Evolutionary conservation across 495 filamentous ascomycete genomes (phyloP), one percentile per base, ranked within the genome.

Genomic region (Talaromyces wortmannii): DNA sequence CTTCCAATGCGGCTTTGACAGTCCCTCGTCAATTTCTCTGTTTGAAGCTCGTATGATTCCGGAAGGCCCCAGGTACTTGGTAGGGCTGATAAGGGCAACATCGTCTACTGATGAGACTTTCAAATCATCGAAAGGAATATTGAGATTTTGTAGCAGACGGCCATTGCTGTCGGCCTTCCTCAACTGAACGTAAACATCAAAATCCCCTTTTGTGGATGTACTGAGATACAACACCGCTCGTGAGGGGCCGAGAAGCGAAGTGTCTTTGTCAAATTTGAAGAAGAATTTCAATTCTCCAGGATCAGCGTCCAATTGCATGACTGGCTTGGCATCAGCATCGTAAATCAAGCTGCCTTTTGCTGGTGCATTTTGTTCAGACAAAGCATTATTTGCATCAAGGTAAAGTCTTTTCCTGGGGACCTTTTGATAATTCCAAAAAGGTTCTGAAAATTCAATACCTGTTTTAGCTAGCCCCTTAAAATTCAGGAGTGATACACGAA

Each of bases 31-130:
- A 3, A 30, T 15, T 2, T 16, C 48, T 2, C 48, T 2, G 31
- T 64, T 56, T 6, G 59, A 61, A 0, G 62, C 59, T 2, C 62
- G 57, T 0, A 61, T 53, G 50, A 59, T 59, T 0, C 59, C 62
- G 51, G 61, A 51, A 16, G 55, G 61, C 10, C 57, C 61, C 6
- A 57, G 50, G 31, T 57, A 55, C 43, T 62, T 59, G 10, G 57
- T 57, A 3, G 57, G 47, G 6, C 33, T 12, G 33, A 12, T 36
- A 6, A 36, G 33, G n/a, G 59, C 59, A 31, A 59, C 52, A 45
- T 59, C 45, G 33, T 36, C 12, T 36, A 12, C 6, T 36, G 12
- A 6, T 36, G 33, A 36, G 6, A 36, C 33, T 12, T 36, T 36
- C 33, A 36, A 12, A 36, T 6, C 6, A 6, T 36, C 33, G 6